These are phyloP conservation scores for Lepiota venenata DNA, from an alignment of 768 basidiomycete species.

Conservation along the genomic window DNA sequence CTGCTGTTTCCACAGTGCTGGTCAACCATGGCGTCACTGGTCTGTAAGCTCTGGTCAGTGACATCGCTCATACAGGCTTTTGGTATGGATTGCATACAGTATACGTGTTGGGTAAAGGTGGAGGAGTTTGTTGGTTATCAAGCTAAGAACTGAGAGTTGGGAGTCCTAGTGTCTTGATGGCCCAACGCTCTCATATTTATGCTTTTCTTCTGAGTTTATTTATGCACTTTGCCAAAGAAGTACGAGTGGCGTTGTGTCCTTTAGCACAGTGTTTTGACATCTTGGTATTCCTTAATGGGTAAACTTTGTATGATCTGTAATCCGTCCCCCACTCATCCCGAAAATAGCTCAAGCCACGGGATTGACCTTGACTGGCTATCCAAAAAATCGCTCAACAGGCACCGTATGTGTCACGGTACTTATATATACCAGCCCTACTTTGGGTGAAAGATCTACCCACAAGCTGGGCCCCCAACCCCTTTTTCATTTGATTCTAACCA, in stretches of 20 bases:
- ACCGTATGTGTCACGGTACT: too few relatives aligned
- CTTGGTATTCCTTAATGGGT: neutral
- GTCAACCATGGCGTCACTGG: conserved; percentile 38
- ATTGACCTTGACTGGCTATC: conserved; percentile 7
- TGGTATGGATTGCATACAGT: conserved; percentile 11
- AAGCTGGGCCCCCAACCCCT: too few relatives aligned
- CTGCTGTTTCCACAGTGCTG: conserved; percentile 40
- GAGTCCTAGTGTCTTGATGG: neutral
- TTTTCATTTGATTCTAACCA: too few relatives aligned
- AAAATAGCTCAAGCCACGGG: conserved; percentile 13
- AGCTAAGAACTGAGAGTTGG: neutral
- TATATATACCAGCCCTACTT: too few relatives aligned
- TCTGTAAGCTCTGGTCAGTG: conserved; percentile 20
- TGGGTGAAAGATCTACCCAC: too few relatives aligned
- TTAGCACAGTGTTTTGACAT: too few relatives aligned
- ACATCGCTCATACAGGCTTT: conserved; percentile 11
- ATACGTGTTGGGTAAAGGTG: conserved; percentile 9
- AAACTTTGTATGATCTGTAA: neutral
- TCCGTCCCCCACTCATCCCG: conserved; percentile 9
- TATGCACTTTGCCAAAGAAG: conserved; percentile 14
- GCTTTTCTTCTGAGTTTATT: conserved; percentile 13
- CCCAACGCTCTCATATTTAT: conserved; percentile 1
- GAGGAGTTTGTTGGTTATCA: conserved; percentile 10
- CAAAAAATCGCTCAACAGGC: conserved; percentile 3
- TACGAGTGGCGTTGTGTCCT: neutral